phyloP scores from a whole-genome alignment of 108 stramenopile genomes.

The Craspedostauros australis region DNA sequence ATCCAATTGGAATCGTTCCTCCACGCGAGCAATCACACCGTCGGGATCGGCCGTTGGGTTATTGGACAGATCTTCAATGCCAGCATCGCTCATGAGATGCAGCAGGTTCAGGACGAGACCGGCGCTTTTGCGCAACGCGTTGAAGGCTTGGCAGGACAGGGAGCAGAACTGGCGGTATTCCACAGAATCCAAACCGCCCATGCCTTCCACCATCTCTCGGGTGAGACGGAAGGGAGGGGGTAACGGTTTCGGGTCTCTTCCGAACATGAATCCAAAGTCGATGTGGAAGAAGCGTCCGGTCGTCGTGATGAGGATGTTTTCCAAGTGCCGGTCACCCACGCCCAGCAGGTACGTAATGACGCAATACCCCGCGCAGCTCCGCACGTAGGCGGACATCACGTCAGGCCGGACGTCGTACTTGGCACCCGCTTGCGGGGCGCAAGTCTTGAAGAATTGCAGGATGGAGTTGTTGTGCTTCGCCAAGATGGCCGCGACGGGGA shows the following conservation, averaged over 20 bases:
- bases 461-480: conserved; percentile 80
- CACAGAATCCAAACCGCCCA: conserved; percentile 88
- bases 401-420: conserved; percentile 71
- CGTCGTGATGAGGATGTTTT: conserved; percentile 75
- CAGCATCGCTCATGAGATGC: conserved; percentile 95
- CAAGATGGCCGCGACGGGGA: conserved; percentile 87
- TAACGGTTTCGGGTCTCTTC: conserved; percentile 91
- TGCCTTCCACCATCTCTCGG: conserved; percentile 92
- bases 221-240: conserved; percentile 93
- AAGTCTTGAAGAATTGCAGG: conserved; percentile 58
- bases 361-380: conserved; percentile 97
- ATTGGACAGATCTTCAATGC: conserved; percentile 93
- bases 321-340: conserved; percentile 83
- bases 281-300: conserved; percentile 82
- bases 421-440: conserved; percentile 58
- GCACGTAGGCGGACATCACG: conserved; percentile 86
- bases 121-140: conserved; percentile 89
- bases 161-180: conserved; percentile 92
- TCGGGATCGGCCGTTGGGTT: conserved; percentile 83
- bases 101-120: conserved; percentile 95
- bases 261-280: conserved; percentile 84
- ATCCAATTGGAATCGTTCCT: conserved; percentile 91
- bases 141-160: conserved; percentile 93
- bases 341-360: conserved; percentile 96
- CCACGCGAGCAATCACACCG: conserved; percentile 89